These are phyloP conservation scores for Pseudogymnoascus sp. DNA, from an alignment of 2,329 filamentous ascomycete genomes.

Conservation along the genomic window DNA sequence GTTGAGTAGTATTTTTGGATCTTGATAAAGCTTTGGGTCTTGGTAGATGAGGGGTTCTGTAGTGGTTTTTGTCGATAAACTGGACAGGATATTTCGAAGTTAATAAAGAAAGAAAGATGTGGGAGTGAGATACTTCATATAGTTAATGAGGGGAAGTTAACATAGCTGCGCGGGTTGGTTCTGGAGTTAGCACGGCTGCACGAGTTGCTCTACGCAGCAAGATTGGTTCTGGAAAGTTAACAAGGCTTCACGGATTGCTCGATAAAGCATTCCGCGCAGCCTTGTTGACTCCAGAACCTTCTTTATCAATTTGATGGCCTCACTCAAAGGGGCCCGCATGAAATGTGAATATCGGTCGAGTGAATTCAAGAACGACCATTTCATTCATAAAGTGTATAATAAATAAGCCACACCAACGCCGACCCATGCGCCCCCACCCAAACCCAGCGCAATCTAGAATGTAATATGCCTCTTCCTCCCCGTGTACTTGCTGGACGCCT, in stretches of 20 bases:
- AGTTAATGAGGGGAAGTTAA: too few species aligned
- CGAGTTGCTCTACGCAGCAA: background rate
- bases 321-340: background rate
- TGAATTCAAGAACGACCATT: background rate
- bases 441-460: slow-evolving; percentile 47
- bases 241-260: too few species aligned
- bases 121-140: background rate
- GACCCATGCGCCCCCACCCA: background rate
- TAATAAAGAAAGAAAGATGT: background rate
- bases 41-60: background rate
- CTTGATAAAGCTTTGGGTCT: background rate
- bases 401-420: background rate
- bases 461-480: slow-evolving; percentile 75
- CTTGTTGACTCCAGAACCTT: background rate
- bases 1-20: too few species aligned
- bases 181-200: too few species aligned
- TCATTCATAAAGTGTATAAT: background rate
- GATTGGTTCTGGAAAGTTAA: background rate
- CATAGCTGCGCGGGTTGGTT: background rate
- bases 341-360: background rate
- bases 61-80: background rate
- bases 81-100: background rate
- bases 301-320: background rate
- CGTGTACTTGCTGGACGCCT: slow-evolving; percentile 86
- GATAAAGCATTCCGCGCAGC: too few species aligned